phyloP scores from a whole-genome alignment of 2,329 filamentous ascomycete genomes.

The Trichothecium roseum region DNA sequence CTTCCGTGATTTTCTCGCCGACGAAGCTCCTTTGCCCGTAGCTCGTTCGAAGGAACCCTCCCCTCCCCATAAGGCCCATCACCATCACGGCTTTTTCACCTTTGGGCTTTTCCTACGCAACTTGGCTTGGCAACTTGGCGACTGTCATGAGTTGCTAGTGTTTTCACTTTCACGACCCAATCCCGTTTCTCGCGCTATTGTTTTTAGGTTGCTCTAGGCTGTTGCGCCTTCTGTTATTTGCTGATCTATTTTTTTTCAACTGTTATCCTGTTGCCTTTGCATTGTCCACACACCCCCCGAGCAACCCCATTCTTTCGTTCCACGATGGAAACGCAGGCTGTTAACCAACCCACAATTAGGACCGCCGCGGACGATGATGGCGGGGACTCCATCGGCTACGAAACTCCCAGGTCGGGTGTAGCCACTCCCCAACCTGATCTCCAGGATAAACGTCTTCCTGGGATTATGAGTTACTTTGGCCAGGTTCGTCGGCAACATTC shows the following conservation, averaged over 20 bases:
- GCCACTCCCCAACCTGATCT: conserved; percentile 90
- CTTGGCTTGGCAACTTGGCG: conserved; percentile 17
- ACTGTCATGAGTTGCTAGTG: conserved; percentile 30
- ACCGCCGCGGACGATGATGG: conserved; percentile 58
- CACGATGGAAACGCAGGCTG: conserved; percentile 24
- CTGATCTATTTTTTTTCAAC: conserved; percentile 13
- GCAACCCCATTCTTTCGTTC: conserved; percentile 8
- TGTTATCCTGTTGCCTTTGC: conserved; percentile 7
- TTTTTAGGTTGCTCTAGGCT: not conserved
- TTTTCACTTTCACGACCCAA: conserved; percentile 18
- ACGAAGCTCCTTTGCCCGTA: no score
- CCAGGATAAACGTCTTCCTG: conserved; percentile 87
- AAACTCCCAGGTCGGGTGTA: conserved; percentile 81
- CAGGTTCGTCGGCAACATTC: conserved; percentile 93
- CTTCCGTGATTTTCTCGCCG: conserved; percentile 4
- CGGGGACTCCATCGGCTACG: conserved; percentile 69
- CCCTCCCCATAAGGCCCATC: no score
- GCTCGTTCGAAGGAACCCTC: no score
- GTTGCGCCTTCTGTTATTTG: not conserved
- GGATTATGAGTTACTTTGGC: conserved; percentile 95
- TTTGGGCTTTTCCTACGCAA: conserved; percentile 2
- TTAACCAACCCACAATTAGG: conserved; percentile 42
- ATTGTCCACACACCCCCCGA: not conserved
- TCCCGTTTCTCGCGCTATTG: conserved; percentile 13
- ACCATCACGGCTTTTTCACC: no score